Conservation (phyloP, 192 early-diverging fungal genomes). For the Podila clonocystis region DNA sequence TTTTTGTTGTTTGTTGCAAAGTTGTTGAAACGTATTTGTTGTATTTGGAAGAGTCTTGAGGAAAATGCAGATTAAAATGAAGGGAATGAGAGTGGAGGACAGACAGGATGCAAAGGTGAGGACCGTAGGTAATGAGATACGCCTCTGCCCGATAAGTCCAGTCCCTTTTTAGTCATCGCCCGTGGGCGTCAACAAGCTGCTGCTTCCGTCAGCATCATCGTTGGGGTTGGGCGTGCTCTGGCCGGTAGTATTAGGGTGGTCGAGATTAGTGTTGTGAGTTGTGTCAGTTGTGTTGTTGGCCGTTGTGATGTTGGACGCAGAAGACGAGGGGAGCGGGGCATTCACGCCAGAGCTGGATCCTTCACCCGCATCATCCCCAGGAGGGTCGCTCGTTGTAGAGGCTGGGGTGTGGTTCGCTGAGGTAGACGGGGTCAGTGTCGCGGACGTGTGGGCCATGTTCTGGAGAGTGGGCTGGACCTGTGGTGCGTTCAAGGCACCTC, state of each 20-base stretch:
- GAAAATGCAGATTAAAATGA: too few relatives aligned
- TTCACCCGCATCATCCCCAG: background rate
- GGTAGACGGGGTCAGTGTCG: background rate
- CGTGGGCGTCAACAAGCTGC: background rate
- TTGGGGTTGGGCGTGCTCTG: too few relatives aligned
- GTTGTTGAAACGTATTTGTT: too few relatives aligned
- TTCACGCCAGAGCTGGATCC: background rate
- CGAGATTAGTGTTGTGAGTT: background rate
- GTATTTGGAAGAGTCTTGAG: too few relatives aligned
- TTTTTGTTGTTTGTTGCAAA: too few relatives aligned
- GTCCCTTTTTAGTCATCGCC: background rate
- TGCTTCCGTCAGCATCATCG: background rate
- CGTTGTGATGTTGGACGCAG: too few relatives aligned
- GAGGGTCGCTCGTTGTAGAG: background rate
- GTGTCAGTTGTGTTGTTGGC: background rate
- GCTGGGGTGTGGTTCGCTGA: background rate
- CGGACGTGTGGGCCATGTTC: background rate
- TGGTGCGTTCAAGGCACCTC: background rate
- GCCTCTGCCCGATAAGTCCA: background rate
- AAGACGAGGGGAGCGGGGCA: background rate
- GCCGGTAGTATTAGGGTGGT: background rate
- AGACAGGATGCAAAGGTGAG: too few relatives aligned
- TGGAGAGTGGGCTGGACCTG: background rate
- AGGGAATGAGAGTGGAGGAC: too few relatives aligned
- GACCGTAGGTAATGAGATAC: too few relatives aligned